Evolutionary conservation across 805 yeast species (phyloP).

Genomic region (Millerozyma miso): DNA sequence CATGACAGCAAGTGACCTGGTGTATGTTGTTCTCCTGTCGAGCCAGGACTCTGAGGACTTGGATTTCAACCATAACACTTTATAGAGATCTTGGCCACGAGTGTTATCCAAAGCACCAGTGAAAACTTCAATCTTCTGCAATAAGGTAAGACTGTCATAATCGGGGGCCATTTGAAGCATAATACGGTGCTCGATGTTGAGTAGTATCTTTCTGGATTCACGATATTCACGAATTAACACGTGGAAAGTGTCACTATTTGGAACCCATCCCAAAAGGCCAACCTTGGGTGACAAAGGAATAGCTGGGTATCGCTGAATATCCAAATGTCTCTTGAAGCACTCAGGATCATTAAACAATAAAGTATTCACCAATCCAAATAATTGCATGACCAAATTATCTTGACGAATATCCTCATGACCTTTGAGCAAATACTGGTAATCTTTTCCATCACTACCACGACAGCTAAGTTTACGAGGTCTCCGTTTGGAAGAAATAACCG

Average conservation of each 20-base stretch:
- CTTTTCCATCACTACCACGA: slow-evolving; percentile 88
- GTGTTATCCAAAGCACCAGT: slow-evolving; percentile 94
- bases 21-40: slow-evolving; percentile 93
- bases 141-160: slow-evolving; percentile 80
- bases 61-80: slow-evolving; percentile 94
- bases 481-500: slow-evolving; percentile 92
- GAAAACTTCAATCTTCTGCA: slow-evolving; percentile 95
- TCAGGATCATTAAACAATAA: slow-evolving; percentile 86
- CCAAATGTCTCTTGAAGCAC: slow-evolving; percentile 92
- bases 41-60: slow-evolving; percentile 97
- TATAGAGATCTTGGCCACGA: slow-evolving; percentile 91
- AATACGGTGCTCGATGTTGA: slow-evolving; percentile 91
- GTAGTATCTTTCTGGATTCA: slow-evolving; percentile 80
- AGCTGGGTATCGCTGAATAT: slow-evolving; percentile 87
- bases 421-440: slow-evolving; percentile 75
- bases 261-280: slow-evolving; percentile 97
- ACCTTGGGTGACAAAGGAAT: slow-evolving; percentile 95
- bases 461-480: slow-evolving; percentile 83
- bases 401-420: slow-evolving; percentile 99
- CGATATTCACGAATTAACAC: slow-evolving; percentile 88
- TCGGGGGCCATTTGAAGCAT: slow-evolving; percentile 98
- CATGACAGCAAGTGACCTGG: slow-evolving; percentile 95
- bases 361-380: slow-evolving; percentile 92
- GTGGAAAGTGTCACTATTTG: slow-evolving; percentile 95
- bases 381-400: slow-evolving; percentile 95